Conservation (phyloP, 345 rosid species). For the Zanthoxylum bungeanum region DNA sequence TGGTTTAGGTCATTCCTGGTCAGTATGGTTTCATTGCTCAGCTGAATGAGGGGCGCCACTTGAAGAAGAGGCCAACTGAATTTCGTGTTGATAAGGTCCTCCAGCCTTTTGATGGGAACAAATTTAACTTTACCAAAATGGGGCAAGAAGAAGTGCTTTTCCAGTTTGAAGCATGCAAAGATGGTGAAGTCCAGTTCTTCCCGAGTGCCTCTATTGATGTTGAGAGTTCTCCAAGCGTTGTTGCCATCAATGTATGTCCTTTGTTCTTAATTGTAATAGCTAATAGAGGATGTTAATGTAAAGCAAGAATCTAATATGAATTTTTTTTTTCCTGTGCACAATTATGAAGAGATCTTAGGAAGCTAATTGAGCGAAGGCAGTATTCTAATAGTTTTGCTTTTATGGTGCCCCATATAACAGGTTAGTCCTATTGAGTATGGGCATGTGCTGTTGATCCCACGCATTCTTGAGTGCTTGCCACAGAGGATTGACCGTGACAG, state of each 20-base stretch:
- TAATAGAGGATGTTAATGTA: not conserved
- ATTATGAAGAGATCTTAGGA: conserved; percentile 27
- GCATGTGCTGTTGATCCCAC: conserved; percentile 88
- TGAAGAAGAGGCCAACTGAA: conserved; percentile 99
- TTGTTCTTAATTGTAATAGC: not conserved
- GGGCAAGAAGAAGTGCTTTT: conserved; percentile 95
- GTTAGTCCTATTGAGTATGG: conserved; percentile 98
- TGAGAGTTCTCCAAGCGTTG: conserved; percentile 72
- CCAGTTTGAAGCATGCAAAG: conserved; percentile 83
- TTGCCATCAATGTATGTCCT: conserved; percentile 76
- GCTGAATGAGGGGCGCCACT: conserved; percentile 88
- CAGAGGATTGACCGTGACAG: conserved; percentile 87
- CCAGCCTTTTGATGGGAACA: conserved; percentile 83
- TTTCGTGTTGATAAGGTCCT: conserved; percentile 90
- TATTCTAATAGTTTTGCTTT: not conserved
- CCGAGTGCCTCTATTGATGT: conserved; percentile 57
- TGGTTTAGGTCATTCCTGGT: conserved; percentile 81
- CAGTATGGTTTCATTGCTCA: conserved; percentile 81
- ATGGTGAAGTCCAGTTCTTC: conserved; percentile 54
- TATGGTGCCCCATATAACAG: conserved; percentile 31
- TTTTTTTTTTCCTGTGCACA: not conserved
- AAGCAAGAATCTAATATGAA: not conserved
- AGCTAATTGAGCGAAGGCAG: not conserved
- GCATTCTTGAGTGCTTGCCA: conserved; percentile 76
- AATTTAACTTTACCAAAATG: conserved; percentile 91